phyloP scores from a whole-genome alignment of 1,284 basidiomycete species.

The Irpex lacteus region DNA sequence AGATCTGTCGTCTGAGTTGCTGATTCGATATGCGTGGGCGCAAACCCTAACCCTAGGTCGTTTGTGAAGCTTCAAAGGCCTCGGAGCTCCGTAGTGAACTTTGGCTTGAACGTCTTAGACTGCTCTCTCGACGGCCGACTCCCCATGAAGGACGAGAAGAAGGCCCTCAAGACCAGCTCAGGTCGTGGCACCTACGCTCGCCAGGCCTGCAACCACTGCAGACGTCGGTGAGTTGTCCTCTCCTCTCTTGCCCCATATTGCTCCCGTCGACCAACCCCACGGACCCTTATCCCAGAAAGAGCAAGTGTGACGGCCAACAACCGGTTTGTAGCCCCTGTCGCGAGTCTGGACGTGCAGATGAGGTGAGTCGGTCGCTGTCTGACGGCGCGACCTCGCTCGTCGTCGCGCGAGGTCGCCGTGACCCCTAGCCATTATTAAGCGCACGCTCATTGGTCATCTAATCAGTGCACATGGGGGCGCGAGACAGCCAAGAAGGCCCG shows the following conservation, averaged over 20 bases:
- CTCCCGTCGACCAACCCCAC: conserved; percentile 5
- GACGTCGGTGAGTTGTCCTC: conserved; percentile 36
- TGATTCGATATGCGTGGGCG: neutral
- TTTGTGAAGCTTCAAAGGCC: neutral
- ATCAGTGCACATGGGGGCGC: conserved; percentile 53
- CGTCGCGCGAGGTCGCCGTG: neutral
- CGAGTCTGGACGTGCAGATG: conserved; percentile 36
- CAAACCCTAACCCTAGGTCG: neutral
- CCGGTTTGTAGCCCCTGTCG: conserved; percentile 47
- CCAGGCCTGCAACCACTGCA: conserved; percentile 52
- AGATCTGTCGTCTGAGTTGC: too few relatives aligned
- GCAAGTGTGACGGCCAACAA: conserved; percentile 49
- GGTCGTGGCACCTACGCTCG: conserved; percentile 40
- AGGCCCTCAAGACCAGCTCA: conserved; percentile 24
- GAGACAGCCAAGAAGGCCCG: conserved; percentile 47
- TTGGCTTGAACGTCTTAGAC: neutral
- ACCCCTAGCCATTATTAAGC: neutral
- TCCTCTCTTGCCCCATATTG: neutral
- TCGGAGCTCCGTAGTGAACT: neutral
- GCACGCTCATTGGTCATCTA: neutral
- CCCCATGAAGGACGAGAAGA: conserved; percentile 28
- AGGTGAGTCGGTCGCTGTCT: conserved; percentile 32
- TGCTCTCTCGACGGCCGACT: conserved; percentile 5
- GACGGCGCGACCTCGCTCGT: neutral
- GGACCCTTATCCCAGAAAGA: conserved; percentile 37